A percentile compares a stretch with the other conserved stretches of the same genome.
Evolutionary conservation across 495 filamentous ascomycete species (phyloP).

Genomic region (Antarctomyces pellizariae): DNA sequence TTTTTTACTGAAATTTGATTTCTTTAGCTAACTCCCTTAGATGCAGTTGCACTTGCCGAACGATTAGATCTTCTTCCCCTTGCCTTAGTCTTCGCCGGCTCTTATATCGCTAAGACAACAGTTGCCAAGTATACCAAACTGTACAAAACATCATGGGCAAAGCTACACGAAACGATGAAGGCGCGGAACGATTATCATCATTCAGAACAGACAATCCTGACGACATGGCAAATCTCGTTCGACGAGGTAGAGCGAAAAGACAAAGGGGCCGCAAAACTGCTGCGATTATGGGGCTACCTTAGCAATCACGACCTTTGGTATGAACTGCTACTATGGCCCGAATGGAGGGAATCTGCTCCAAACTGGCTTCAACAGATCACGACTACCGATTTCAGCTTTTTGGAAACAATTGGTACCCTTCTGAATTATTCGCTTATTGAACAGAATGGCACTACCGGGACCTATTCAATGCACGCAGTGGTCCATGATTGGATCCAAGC

Average conservation of each 20-base stretch:
- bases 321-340: conserved; percentile 14
- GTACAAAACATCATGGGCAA: conserved; percentile 13
- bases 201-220: conserved; percentile 15
- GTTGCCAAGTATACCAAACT: conserved; percentile 10
- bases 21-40: conserved; percentile 6
- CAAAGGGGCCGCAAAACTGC: conserved; percentile 15
- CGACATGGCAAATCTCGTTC: conserved; percentile 25
- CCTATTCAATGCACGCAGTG: conserved; percentile 15
- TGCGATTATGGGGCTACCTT: conserved; percentile 23
- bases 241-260: conserved; percentile 16
- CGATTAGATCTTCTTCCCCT: conserved; percentile 12
- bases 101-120: conserved; percentile 13
- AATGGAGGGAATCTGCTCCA: conserved; percentile 2
- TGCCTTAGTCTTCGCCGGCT: conserved; percentile 15
- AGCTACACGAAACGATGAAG: conserved; percentile 10
- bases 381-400: conserved; percentile 11
- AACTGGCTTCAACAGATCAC: conserved; percentile 13
- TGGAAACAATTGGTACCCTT: conserved; percentile 10
- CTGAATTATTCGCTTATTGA: conserved; percentile 15
- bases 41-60: conserved; percentile 11
- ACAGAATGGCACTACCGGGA: conserved; percentile 8
- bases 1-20: conserved; percentile 1
- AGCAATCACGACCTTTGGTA: conserved; percentile 29
- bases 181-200: conserved; percentile 8
- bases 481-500: conserved; percentile 14